Evolutionary conservation across 768 basidiomycete species (phyloP), one percentile per base, ranked within the genome.

Genomic region (Filobasidium wieringae): DNA sequence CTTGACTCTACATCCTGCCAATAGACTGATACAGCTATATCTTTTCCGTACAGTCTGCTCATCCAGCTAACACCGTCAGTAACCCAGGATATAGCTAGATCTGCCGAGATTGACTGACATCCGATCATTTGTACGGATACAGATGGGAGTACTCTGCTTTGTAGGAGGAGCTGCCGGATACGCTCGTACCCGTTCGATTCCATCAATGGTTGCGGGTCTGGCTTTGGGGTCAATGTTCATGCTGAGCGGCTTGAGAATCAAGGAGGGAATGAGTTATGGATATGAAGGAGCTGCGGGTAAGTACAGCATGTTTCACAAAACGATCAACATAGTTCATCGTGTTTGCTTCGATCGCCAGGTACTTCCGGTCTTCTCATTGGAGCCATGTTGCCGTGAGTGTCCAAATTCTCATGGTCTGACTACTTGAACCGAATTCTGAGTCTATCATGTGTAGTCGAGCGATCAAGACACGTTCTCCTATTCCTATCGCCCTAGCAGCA

Each of bases 211-310:
- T 37, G 70, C 64, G 0, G 68, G 68, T 5, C 64, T 72, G 53
- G 67, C 62, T 2, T 57, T 74, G 33, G 73, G 69, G 5, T 63
- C 68, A 41, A 34, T 66, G 30, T 72, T 71, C 66, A 67, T 66
- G 12, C 30, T 70, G 50, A 68, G 68, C 39, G 57, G 60, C 1
- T 65, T 73, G 64, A 58, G 73, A 51, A 73, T 74, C 53, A 45
- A 61, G 43, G 73, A 74, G 61, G 71, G 71, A 2, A 66, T 72
- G 66, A 63, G 65, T 33, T 72, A 71, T 55, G 73, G 72, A 1
- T 65, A 68, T 39, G 73, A 74, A 47, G 66, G 68, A 7, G 71
- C 70, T 40, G 64, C 68, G 34, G 65, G 73, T 73, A 51, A 59
- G 73, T 65, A n/a, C 22, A 43, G 29, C n/a, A 37, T 51, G 49